Base-by-base conservation (phyloP, 2,329 filamentous ascomycete species). In the Penicillium palitans region DNA sequence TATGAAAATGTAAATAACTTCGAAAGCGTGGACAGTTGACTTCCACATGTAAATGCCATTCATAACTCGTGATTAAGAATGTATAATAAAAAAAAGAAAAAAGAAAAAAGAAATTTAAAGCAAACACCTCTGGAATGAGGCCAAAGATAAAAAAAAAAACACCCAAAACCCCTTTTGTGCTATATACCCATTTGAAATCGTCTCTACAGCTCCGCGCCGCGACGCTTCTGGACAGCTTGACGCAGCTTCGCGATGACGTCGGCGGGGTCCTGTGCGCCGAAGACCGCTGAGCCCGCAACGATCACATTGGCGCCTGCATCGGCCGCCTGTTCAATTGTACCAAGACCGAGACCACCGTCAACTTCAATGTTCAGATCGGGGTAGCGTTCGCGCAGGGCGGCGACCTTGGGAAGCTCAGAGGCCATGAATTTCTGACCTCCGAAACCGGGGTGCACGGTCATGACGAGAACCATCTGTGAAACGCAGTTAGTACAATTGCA, bases 401-500 rank as follows among this genome's bases (percentile, higher is more conserved):
- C 79, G 25, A 99, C 95, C 80, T 99, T 99, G 72, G 93, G 92
- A 66, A 99, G 85, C 79, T 96, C 91, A 7, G 90, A 91, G 13
- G 91, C 87, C 92, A 98, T 98, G 82, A 99, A 99, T 73, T 96
- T 97, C 74, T 99, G 95, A 7, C 95, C 95, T 62, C 95, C 95
- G 72, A 99, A 99, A 46, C 95, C 95, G 45, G 95, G 95, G 78
- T 99, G 86, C 44, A 99, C 95, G 1, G 95, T 99, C 95, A 99
- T 99, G 60, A 99, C 85, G 19, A 99, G 87, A 39, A 96, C 92
- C 95, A 99, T 99, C 93, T 97, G 62, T 12, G 40, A 35, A 50
- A 12, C 21, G 39, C 12, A 55, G 52, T 63, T 47, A 65, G 62
- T 35, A 39, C 35, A 44, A 31, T 45, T 24, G 5, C 39, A 19